Evolutionary conservation across 306 rosid genomes (phyloP).

Genomic region (Arachis hypogaea): DNA sequence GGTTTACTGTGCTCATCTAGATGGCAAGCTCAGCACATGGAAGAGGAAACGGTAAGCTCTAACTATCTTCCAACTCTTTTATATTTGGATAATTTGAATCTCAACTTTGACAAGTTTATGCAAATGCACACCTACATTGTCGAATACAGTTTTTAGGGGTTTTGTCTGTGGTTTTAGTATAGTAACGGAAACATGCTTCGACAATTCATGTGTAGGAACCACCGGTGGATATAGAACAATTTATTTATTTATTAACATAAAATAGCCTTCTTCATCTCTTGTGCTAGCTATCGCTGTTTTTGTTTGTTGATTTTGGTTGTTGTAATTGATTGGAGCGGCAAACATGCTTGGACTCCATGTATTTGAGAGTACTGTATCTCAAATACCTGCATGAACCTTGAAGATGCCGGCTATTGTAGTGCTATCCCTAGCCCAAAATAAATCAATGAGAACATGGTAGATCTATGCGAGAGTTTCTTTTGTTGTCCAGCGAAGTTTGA

Average conservation of each 20-base stretch:
- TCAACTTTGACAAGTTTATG: slow-evolving; percentile 11
- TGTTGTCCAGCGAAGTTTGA: slow-evolving; percentile 14
- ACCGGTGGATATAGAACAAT: slow-evolving; percentile 8
- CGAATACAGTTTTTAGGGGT: not conserved
- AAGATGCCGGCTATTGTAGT: slow-evolving; percentile 10
- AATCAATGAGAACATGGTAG: slow-evolving; percentile 9
- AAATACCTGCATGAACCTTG: not conserved
- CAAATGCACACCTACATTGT: not conserved
- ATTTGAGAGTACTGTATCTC: slow-evolving; percentile 14
- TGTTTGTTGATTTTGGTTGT: slow-evolving; percentile 17
- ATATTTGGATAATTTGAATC: not conserved
- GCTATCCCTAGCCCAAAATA: slow-evolving; percentile 9
- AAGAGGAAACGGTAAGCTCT: slow-evolving; percentile 82
- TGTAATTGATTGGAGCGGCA: not conserved
- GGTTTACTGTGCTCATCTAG: slow-evolving; percentile 85
- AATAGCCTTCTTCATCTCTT: not conserved
- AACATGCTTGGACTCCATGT: slow-evolving; percentile 21
- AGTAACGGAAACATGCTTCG: slow-evolving; percentile 19
- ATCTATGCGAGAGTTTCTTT: slow-evolving; percentile 17
- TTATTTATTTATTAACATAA: not conserved
- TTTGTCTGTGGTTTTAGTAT: slow-evolving; percentile 1
- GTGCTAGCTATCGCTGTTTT: slow-evolving; percentile 6
- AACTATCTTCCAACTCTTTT: not conserved
- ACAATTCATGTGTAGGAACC: not conserved
- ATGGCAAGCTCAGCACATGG: slow-evolving; percentile 96